Conservation (phyloP, 257 asterid species). For the Solanum chaucha region DNA sequence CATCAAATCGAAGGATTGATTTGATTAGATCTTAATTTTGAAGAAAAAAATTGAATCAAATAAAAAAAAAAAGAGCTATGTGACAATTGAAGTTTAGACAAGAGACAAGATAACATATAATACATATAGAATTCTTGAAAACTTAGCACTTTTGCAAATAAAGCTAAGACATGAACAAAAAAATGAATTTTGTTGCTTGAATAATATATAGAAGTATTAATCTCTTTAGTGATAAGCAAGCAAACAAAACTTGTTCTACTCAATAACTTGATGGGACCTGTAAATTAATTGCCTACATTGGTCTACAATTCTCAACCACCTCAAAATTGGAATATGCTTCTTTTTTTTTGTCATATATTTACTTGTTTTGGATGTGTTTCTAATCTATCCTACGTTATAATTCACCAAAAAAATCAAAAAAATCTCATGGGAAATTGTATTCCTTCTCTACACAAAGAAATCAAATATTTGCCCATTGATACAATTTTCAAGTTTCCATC, state of each 20-base stretch:
- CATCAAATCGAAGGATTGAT: neutral
- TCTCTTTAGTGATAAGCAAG: neutral
- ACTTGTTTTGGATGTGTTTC: neutral
- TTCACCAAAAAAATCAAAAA: neutral
- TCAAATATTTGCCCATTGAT: constrained; percentile 40
- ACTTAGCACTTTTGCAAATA: neutral
- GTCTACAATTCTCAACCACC: neutral
- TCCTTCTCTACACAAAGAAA: constrained; percentile 2
- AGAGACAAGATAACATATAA: neutral
- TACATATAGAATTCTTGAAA: neutral
- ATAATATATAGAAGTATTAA: neutral
- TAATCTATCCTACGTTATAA: neutral
- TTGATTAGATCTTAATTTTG: too few relatives aligned
- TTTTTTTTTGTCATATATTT: neutral
- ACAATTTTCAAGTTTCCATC: constrained; percentile 51
- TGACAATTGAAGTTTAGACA: neutral
- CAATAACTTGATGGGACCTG: neutral
- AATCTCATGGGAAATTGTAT: constrained; percentile 31
- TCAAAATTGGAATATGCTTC: neutral
- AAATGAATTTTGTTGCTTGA: neutral
- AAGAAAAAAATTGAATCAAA: neutral
- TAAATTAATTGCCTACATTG: neutral
- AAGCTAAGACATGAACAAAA: neutral
- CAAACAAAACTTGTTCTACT: neutral
- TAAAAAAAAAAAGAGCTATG: neutral